phyloP scores from a whole-genome alignment of 371 early-diverging fungal genomes.

The Mucor velutinosus region DNA sequence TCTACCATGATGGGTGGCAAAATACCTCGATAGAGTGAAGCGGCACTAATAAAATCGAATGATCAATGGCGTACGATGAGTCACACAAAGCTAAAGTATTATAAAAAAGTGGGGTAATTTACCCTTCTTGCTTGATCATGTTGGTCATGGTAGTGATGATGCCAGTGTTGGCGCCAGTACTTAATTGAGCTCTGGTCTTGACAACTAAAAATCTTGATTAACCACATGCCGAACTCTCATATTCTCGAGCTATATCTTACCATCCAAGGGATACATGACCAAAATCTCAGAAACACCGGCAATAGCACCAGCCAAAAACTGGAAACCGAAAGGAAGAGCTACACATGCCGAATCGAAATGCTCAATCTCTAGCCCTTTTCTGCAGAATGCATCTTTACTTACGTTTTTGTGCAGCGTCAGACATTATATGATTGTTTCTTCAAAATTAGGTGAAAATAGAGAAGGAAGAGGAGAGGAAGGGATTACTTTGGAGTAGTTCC shows the following conservation, averaged over 20 bases:
- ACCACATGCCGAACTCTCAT: neutral
- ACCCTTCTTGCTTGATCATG: conserved; percentile 94
- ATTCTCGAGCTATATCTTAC: conserved; percentile 34
- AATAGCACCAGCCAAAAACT: conserved; percentile 92
- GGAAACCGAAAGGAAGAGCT: conserved; percentile 90
- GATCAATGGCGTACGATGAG: conserved; percentile 5
- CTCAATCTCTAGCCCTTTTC: neutral
- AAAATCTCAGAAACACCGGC: conserved; percentile 96
- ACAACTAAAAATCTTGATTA: conserved; percentile 59
- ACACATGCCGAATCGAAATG: conserved; percentile 3
- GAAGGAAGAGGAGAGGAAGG: neutral
- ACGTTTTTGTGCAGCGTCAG: conserved; percentile 37
- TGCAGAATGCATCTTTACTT: conserved; percentile 7
- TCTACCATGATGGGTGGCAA: conserved; percentile 96
- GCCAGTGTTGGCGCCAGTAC: conserved; percentile 63
- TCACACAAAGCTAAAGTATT: conserved; percentile 5
- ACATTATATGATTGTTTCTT: conserved; percentile 17
- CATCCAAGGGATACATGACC: conserved; percentile 97
- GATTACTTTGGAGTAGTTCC: neutral
- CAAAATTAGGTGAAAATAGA: neutral
- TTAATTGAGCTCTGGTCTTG: conserved; percentile 96
- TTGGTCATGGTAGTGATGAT: conserved; percentile 49
- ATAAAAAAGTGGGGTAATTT: conserved; percentile 26
- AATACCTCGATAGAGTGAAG: conserved; percentile 92
- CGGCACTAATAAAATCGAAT: conserved; percentile 44